Conservation (phyloP, 2,329 filamentous ascomycete genomes). For the Cladorrhinum sp. region DNA sequence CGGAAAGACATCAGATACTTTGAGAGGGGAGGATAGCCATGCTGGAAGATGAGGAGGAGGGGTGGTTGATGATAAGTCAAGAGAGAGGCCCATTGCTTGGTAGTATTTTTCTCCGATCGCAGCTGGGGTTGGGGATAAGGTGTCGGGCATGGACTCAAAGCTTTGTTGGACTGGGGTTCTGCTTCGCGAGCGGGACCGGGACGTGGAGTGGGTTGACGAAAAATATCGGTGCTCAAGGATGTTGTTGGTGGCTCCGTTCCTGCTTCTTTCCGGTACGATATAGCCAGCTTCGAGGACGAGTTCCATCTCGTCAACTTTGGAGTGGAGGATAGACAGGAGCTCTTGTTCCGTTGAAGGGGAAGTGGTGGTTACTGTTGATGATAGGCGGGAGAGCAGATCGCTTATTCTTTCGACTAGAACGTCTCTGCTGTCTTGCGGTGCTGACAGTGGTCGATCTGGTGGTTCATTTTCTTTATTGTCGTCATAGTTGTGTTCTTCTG, state of each 20-base stretch:
- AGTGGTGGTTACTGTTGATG: slow-evolving; percentile 27
- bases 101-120: not conserved
- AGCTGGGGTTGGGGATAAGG: not conserved
- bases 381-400: slow-evolving; percentile 39
- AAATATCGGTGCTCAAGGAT: not conserved
- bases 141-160: slow-evolving; percentile 5
- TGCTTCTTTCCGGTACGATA: not conserved
- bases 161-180: not conserved
- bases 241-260: not conserved
- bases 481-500: not conserved
- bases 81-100: not conserved
- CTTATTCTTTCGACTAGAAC: slow-evolving; percentile 45
- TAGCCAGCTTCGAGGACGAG: slow-evolving; percentile 23
- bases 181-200: too few species aligned
- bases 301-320: slow-evolving; percentile 45
- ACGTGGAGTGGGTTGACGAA: not conserved
- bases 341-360: slow-evolving; percentile 28
- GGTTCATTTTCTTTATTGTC: not conserved
- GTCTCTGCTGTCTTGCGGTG: slow-evolving; percentile 40
- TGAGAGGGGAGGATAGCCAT: slow-evolving; percentile 13
- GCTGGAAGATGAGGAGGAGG: not conserved
- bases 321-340: slow-evolving; percentile 38
- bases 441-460: slow-evolving; percentile 23
- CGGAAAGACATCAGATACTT: slow-evolving; percentile 13
- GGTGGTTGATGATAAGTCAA: slow-evolving; percentile 4